These are phyloP conservation scores for Aspergillus novoparasiticus DNA, from an alignment of 2,329 filamentous ascomycete species.

Conservation along the genomic window DNA sequence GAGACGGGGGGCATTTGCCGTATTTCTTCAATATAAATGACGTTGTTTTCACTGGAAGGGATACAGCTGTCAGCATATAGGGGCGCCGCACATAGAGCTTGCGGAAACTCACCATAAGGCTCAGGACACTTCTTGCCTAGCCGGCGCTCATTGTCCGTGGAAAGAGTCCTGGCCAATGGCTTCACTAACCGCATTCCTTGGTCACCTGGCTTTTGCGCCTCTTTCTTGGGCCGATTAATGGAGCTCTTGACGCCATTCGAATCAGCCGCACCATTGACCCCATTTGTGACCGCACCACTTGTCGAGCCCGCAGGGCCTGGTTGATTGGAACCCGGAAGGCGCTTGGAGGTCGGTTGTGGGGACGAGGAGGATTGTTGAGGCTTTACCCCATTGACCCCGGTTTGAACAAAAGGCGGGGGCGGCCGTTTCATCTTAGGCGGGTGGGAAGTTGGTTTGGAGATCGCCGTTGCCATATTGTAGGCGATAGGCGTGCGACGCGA, in stretches of 20 bases:
- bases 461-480: constrained; percentile 46
- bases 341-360: constrained; percentile 56
- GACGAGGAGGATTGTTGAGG: constrained; percentile 64
- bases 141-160: constrained; percentile 36
- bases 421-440: constrained; percentile 69
- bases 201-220: constrained; percentile 49
- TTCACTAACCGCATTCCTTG: constrained; percentile 35
- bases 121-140: constrained; percentile 44
- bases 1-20: constrained; percentile 70
- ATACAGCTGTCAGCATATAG: constrained; percentile 23
- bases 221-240: constrained; percentile 60
- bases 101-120: constrained; percentile 45
- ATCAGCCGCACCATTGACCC: constrained; percentile 36
- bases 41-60: constrained; percentile 66
- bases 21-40: constrained; percentile 83
- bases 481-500: constrained; percentile 23
- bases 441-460: constrained; percentile 47
- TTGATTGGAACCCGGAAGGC: constrained; percentile 57
- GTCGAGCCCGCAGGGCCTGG: constrained; percentile 49
- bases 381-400: constrained; percentile 59
- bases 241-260: constrained; percentile 29
- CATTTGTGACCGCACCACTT: constrained; percentile 47
- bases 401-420: constrained; percentile 65
- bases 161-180: constrained; percentile 34
- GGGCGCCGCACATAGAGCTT: constrained; percentile 12